Base-by-base conservation (phyloP, 768 basidiomycete genomes). In the Suillus plorans region DNA sequence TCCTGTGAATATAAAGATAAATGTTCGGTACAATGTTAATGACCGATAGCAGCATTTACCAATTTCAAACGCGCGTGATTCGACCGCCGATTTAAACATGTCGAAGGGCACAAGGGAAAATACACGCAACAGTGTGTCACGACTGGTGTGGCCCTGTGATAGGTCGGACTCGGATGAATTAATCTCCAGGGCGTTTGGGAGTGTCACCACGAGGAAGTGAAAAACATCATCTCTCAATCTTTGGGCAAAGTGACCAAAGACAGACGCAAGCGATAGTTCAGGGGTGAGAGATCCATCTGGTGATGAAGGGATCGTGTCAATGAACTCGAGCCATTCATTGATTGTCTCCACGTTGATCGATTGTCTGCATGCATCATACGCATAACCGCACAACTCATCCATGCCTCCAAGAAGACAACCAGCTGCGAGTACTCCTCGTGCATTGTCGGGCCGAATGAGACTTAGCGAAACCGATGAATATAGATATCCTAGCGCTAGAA, bases 61-160 rank as follows among this genome's bases (percentile, higher is more conserved):
- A 66, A 94, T 90, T 74, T 88, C 85, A 80, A 94, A 93, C 31
- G 81, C 83, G 36, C 89, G 87, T 3, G 90, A 90, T 78, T 93
- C 91, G 62, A 94, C 83, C 45, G 89, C 91, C 25, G 83, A 82
- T 78, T 94, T 94, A 78, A 94, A 94, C 77, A 93, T 83, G 65
- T 95, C 93, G 75, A 95, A 96, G 4, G 94, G 93, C 56, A 94
- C 88, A 62, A 82, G 83, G 31, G 90, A 85, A 78, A 90, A 95
- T 67, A 93, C 82, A 70, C 87, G 87, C 69, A 93, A 77, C 52
- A 94, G 78, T 18, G 87, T 82, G 62, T 92, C 91, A 69, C 91
- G 86, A 47, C 90, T 86, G 37, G 67, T 49, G n/a, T 69, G 68
- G 55, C 57, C 75, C 49, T 69, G 69, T 66, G 77, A 81, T 56